Evolutionary conservation across 2,329 filamentous ascomycete species (phyloP).

Genomic region (Nemania abortiva): DNA sequence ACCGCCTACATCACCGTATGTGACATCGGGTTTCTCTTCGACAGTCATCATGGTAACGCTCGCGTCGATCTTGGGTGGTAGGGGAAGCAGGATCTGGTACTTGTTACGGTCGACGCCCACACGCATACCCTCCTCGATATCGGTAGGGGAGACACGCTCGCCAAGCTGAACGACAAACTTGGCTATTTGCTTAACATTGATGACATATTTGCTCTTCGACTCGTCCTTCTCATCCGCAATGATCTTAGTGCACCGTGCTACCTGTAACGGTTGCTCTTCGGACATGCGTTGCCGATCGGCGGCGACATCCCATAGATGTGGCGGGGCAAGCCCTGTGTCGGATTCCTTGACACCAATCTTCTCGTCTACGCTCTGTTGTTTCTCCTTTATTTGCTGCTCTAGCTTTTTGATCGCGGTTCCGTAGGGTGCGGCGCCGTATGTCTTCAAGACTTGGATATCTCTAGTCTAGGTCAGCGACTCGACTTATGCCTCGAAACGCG

Average conservation of each 20-base stretch:
- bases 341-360: constrained; percentile 99
- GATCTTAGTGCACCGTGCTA: constrained; percentile 98
- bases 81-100: constrained; percentile 96
- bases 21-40: constrained; percentile 99
- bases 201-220: constrained; percentile 99
- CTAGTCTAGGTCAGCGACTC: constrained; percentile 61
- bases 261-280: constrained; percentile 97
- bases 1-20: constrained; percentile 97
- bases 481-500: constrained; percentile 17
- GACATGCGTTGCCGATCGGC: constrained; percentile 98
- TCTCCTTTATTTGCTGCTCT: constrained; percentile 99
- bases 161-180: constrained; percentile 99
- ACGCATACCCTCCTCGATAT: constrained; percentile 99
- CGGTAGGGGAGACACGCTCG: constrained; percentile 95
- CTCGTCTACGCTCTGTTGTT: constrained; percentile 97
- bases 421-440: constrained; percentile 96
- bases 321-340: constrained; percentile 96
- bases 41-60: constrained; percentile 99
- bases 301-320: constrained; percentile 98
- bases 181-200: constrained; percentile 99
- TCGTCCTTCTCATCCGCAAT: constrained; percentile 96
- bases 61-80: constrained; percentile 98
- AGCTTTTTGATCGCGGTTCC: constrained; percentile 94
- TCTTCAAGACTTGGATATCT: constrained; percentile 99
- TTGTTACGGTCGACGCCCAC: constrained; percentile 99